Conservation (phyloP, 2,329 filamentous ascomycete species). For the Trichoderma sp. region DNA sequence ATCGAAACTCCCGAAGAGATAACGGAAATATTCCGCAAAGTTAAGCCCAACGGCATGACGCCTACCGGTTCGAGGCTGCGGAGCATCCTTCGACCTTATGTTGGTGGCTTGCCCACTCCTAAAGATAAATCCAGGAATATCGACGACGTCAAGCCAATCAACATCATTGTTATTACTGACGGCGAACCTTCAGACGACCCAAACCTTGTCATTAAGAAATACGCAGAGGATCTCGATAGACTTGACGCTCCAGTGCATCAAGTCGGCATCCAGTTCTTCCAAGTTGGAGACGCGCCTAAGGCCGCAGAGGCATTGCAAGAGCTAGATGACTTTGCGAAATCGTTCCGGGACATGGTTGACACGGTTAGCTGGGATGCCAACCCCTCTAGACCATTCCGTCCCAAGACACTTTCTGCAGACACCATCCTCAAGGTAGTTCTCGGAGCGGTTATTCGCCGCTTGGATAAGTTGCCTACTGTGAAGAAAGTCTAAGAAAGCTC, state of each 20-base stretch:
- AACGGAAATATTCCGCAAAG: conserved; percentile 66
- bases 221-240: conserved; percentile 70
- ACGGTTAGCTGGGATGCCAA: conserved; percentile 72
- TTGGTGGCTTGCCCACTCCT: conserved; percentile 43
- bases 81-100: conserved; percentile 72
- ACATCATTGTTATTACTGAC: conserved; percentile 92
- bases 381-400: conserved; percentile 35
- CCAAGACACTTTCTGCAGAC: conserved; percentile 59
- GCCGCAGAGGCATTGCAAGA: conserved; percentile 67
- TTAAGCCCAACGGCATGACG: conserved; percentile 67
- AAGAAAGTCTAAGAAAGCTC: neutral
- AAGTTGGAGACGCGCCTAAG: conserved; percentile 72
- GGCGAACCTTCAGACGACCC: conserved; percentile 80
- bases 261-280: conserved; percentile 93
- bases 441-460: conserved; percentile 65
- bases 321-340: conserved; percentile 69
- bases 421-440: conserved; percentile 81
- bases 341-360: conserved; percentile 85
- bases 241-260: conserved; percentile 75
- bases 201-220: conserved; percentile 65
- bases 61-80: conserved; percentile 73
- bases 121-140: conserved; percentile 34
- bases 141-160: conserved; percentile 69
- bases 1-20: conserved; percentile 62
- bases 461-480: conserved; percentile 32